Percentiles rank a stretch among this genome's conserved stretches.
phyloP scores from a whole-genome alignment of 352 stramenopile species.

The Aphanomyces euteiches region DNA sequence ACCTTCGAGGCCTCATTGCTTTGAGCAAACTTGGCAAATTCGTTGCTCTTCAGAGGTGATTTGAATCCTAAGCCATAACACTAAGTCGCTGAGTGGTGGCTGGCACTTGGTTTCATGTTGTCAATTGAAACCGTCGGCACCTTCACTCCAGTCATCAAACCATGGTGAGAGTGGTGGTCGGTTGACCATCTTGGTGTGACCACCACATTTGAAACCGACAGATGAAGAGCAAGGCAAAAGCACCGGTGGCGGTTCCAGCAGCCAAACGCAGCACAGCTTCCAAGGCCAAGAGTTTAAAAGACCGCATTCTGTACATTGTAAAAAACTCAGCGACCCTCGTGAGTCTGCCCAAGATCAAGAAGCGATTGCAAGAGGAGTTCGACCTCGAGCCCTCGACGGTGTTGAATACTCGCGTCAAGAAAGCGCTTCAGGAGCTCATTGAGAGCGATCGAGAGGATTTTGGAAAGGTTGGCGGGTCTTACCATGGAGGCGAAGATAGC shows the following conservation, averaged over 20 bases:
- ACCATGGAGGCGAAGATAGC: constrained; percentile 12
- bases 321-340: not conserved
- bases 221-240: not conserved
- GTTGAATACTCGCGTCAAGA: constrained; percentile 14
- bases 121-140: too few species aligned
- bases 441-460: constrained; percentile 3
- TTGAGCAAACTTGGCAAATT: too few species aligned
- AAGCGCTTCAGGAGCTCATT: constrained; percentile 11
- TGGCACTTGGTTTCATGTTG: too few species aligned
- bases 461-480: constrained; percentile 15
- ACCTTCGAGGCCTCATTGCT: too few species aligned
- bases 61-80: too few species aligned
- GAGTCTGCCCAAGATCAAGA: constrained; percentile 14
- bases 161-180: too few species aligned
- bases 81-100: too few species aligned
- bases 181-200: not conserved
- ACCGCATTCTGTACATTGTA: constrained; percentile 21
- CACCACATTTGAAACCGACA: constrained; percentile 1
- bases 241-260: not conserved
- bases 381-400: not conserved
- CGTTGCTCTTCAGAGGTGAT: too few species aligned
- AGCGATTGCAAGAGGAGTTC: constrained; percentile 18
- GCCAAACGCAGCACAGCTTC: not conserved
- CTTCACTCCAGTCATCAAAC: too few species aligned
- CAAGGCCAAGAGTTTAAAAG: constrained; percentile 25